These are phyloP conservation scores for Fraxinus dipetala DNA, from an alignment of 305 asterid genomes.

Conservation along the genomic window DNA sequence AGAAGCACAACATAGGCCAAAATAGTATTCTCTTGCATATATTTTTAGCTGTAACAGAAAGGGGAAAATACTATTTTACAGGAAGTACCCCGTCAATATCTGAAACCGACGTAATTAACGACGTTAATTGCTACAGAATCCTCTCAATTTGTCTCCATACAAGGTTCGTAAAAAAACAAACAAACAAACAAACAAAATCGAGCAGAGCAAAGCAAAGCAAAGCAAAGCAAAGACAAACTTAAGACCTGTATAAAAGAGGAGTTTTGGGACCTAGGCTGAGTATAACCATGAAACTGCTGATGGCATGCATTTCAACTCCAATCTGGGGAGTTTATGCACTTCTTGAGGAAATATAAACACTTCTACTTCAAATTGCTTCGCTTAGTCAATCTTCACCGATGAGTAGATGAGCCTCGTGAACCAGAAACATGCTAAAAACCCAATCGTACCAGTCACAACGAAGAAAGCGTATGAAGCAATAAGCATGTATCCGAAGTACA, in stretches of 20 bases:
- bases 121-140: not conserved
- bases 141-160: not conserved
- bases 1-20: not conserved
- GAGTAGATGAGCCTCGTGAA: constrained; percentile 22
- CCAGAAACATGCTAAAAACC: constrained; percentile 24
- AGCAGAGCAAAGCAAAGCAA: not conserved
- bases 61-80: not conserved
- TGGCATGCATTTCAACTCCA: not conserved
- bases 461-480: constrained; percentile 16
- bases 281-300: not conserved
- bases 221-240: not conserved
- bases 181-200: not conserved
- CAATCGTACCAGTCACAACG: constrained; percentile 19
- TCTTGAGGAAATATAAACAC: not conserved
- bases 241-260: not conserved
- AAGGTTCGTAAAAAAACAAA: not conserved
- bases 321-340: not conserved
- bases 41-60: not conserved
- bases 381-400: constrained; percentile 18
- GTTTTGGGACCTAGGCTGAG: not conserved
- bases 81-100: not conserved
- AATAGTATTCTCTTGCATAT: not conserved
- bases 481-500: constrained; percentile 21
- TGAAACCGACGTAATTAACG: not conserved
- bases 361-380: not conserved